Evolutionary conservation across 2,329 filamentous ascomycete species (phyloP).

Genomic region (Ophiostoma angusticollis): DNA sequence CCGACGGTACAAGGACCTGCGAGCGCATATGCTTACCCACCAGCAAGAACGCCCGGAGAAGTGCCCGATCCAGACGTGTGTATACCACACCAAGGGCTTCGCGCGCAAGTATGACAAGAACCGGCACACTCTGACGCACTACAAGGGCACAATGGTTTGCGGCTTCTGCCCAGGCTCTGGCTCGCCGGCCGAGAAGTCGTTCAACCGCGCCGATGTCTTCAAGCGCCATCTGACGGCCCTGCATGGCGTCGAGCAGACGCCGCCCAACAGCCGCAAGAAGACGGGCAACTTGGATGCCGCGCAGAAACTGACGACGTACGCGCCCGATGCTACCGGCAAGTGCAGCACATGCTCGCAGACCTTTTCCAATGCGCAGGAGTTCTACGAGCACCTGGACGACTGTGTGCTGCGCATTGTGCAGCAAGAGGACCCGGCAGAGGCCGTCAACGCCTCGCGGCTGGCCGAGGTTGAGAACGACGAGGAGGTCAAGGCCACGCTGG

Average conservation of each 20-base stretch:
- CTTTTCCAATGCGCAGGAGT: constrained; percentile 89
- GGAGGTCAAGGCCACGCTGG: constrained; percentile 47
- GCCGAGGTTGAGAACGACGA: constrained; percentile 53
- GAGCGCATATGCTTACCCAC: constrained; percentile 90
- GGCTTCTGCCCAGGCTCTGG: constrained; percentile 87
- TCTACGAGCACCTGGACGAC: constrained; percentile 91
- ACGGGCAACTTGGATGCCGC: constrained; percentile 26
- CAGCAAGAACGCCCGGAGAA: constrained; percentile 85
- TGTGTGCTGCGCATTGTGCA: constrained; percentile 60
- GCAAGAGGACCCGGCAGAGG: constrained; percentile 56
- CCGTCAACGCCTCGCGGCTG: constrained; percentile 53
- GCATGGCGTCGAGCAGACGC: constrained; percentile 84
- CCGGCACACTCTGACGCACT: constrained; percentile 83
- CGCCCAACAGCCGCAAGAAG: constrained; percentile 81
- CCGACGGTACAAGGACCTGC: constrained; percentile 77
- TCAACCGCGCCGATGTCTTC: constrained; percentile 91
- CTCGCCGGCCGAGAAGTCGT: constrained; percentile 82
- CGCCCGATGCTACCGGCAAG: constrained; percentile 74
- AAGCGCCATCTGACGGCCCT: constrained; percentile 86
- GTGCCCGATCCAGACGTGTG: constrained; percentile 82
- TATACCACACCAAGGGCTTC: constrained; percentile 86
- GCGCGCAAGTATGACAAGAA: constrained; percentile 96
- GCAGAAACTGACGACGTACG: constrained; percentile 59
- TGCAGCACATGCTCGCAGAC: constrained; percentile 89
- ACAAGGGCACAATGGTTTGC: constrained; percentile 95